phyloP scores from a whole-genome alignment of 73 alveolate genomes.

The Stentor coeruleus region DNA sequence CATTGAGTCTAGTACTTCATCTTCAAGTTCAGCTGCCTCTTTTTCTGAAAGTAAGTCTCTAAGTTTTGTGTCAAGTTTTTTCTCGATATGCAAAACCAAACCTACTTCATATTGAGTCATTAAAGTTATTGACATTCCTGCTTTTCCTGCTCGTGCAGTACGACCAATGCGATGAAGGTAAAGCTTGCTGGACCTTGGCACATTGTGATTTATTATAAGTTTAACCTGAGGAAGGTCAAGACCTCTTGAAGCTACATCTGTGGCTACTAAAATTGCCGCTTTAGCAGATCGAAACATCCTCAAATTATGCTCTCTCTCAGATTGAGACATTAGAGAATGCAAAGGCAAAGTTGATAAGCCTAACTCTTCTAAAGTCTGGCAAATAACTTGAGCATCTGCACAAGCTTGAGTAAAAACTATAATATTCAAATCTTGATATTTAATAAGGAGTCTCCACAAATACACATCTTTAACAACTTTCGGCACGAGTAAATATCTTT shows the following conservation, averaged over 20 bases:
- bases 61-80: conserved; percentile 65
- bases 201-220: conserved; percentile 85
- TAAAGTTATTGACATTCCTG: conserved; percentile 87
- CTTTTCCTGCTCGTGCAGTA: conserved; percentile 97
- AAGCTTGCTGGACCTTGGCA: conserved; percentile 85
- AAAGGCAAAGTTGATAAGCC: conserved; percentile 46
- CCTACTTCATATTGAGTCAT: conserved; percentile 93
- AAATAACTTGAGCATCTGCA: conserved; percentile 6
- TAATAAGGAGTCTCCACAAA: not conserved
- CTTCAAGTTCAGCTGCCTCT: conserved; percentile 58
- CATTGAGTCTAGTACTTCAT: conserved; percentile 15
- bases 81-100: conserved; percentile 75
- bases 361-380: conserved; percentile 47
- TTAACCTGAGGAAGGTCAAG: conserved; percentile 94
- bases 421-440: not conserved
- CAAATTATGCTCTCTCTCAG: conserved; percentile 78
- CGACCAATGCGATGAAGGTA: conserved; percentile 98
- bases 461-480: conserved; percentile 13
- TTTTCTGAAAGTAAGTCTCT: conserved; percentile 67
- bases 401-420: conserved; percentile 15
- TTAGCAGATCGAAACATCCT: conserved; percentile 78
- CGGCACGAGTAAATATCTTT: conserved; percentile 11
- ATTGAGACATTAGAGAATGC: conserved; percentile 49
- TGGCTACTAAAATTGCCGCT: conserved; percentile 86
- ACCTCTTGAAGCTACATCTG: conserved; percentile 98